Base-by-base conservation (phyloP, 371 early-diverging fungal species). In the Mucor velutinosus region DNA sequence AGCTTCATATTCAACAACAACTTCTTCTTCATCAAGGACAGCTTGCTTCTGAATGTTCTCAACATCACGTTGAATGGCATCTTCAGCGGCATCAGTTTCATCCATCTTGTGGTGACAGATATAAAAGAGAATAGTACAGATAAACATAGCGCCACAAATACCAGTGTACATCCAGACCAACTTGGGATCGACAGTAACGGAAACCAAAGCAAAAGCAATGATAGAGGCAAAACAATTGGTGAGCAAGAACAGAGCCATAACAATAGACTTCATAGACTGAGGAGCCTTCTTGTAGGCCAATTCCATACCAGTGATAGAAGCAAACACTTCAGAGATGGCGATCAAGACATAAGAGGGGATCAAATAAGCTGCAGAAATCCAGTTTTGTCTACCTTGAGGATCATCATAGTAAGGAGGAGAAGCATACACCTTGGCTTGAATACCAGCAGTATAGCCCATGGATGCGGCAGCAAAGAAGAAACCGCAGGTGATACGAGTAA, bases 241-340 rank as follows among this genome's bases (percentile, higher is more conserved):
- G 60, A 91, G 80, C 72, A 92, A 73, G 80, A 83, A 91, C 47
- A 89, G 60, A 3, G 92, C 78, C 82, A 88, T 89, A 45, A 91
- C 87, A 3, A 91, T 80, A 4, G 92, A 91, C 77, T 91, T 92
- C 81, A 92, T 87, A 56, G 81, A 80, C 2, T 74, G 77, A 0
- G 91, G 86, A 1, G 93, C 92, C 69, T 87, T 86, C 62, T 83
- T 88, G 83, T 85, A 92, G 1, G 93, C 93, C 65, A 85, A 90
- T 73, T 92, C 93, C n/a, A 91, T 80, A 56, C 92, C 93, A 6
- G 92, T 92, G 39, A 88, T 85, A 12, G 89, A 89, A 3, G 89
- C 81, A 60, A 92, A 90, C 15, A 76, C 87, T 76, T 88, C 90
- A 14, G 89, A 87, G 32, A 87, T 71, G 29, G 87, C 90, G 29